Base-by-base conservation (phyloP, 768 basidiomycete genomes). In the Tulasnella sp. region DNA sequence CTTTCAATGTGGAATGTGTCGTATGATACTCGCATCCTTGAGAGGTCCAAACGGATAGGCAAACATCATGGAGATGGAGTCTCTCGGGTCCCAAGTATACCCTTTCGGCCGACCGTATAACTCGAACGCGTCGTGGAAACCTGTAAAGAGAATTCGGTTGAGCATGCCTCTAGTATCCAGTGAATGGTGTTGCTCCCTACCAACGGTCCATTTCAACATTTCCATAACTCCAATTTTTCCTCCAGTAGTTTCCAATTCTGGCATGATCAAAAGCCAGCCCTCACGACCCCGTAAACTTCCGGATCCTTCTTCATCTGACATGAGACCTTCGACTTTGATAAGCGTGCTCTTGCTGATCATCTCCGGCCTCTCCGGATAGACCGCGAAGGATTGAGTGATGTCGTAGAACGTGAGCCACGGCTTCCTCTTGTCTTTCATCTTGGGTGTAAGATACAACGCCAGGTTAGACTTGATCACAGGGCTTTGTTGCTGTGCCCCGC, bases 341-440 rank as follows among this genome's bases (percentile, higher is more conserved):
- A 99, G 85, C 0, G 94, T 95, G 80, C 95, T 96, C 81, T 90
- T 87, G 80, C 88, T 91, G 84, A 99, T 96, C 80, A 98, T 85
- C 81, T 95, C 94, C 13, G 94, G 93, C n/a, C 94, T 89, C 83
- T 98, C 97, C 1, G 97, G 97, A 83, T 96, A 99, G 11, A 99
- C 94, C 3, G 94, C 94, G 82, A 96, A 98, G 23, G 92, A 94
- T 84, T 98, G 94, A 0, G 91, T 89, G 74, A 96, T 87, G 57
- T 89, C 85, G 42, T 84, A 86, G 78, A 97, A 84, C 0, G 92
- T 92, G 79, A 97, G 84, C 5, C 95, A 82, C 0, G 93, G 84
- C 81, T 88, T 90, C 85, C 90, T 94, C 84, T 86, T 89, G 81
- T 94, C 93, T 82, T 91, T 93, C 7, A 89, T 88, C 84, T 92